A percentile compares a stretch with the other conserved stretches of the same genome.
These are phyloP conservation scores for Penicillium sp. DNA, from an alignment of 2,329 filamentous ascomycete genomes.

Conservation along the genomic window DNA sequence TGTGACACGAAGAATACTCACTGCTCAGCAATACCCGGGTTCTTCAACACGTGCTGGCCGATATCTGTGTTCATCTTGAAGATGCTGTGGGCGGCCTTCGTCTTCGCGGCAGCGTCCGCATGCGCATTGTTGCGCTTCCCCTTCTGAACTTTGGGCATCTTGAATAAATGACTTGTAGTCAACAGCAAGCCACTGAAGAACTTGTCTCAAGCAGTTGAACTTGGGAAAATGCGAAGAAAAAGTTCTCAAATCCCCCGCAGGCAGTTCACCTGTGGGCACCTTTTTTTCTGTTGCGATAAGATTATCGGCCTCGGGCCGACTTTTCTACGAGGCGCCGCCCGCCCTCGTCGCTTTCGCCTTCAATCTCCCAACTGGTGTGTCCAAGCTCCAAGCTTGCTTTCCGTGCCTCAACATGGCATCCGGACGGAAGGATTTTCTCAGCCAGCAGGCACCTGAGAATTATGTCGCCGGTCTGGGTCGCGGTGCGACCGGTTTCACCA, in stretches of 20 bases:
- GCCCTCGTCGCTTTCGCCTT: conserved; percentile 9
- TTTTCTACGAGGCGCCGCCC: conserved; percentile 17
- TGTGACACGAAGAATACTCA: conserved; percentile 39
- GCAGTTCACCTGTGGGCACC: conserved; percentile 21
- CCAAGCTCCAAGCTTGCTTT: conserved; percentile 3
- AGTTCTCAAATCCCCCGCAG: background rate
- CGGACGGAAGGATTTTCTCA: conserved; percentile 80
- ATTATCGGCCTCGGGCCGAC: conserved; percentile 27
- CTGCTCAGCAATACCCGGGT: conserved; percentile 74
- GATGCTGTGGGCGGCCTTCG: conserved; percentile 70
- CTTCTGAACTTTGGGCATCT: conserved; percentile 61
- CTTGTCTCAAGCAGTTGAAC: no score
- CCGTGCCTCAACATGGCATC: conserved; percentile 53
- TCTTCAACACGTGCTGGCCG: conserved; percentile 90
- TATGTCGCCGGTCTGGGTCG: conserved; percentile 95
- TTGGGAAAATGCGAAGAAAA: background rate
- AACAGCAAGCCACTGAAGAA: background rate
- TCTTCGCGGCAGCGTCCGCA: conserved; percentile 49
- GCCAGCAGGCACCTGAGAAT: conserved; percentile 80
- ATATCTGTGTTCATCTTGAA: conserved; percentile 97
- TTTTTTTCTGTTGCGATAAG: conserved; percentile 32
- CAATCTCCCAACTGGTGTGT: conserved; percentile 2
- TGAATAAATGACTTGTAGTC: conserved; percentile 13
- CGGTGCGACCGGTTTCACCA: conserved; percentile 97
- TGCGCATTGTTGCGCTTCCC: conserved; percentile 57